Base-by-base conservation (phyloP, 139 green algal species). In the Pleodorina starrii region DNA sequence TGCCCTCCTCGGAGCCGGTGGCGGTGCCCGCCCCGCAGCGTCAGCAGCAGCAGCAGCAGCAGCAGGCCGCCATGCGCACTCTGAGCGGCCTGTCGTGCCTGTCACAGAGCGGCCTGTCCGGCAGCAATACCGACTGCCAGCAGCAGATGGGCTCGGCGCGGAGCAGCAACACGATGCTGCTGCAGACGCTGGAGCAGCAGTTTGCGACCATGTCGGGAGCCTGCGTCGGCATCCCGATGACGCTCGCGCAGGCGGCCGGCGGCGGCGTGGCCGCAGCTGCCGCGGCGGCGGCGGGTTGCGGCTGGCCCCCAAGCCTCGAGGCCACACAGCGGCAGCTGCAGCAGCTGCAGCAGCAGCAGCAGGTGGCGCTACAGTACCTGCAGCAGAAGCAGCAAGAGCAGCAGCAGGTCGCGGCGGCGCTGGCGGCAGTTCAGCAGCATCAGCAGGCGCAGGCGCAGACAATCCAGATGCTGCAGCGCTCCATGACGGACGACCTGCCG, bases 291-390 rank as follows among this genome's bases (percentile, higher is more conserved):
- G 74, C 46, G 29, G 74, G 23, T 27, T 9, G 27, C 5, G 36
- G 80, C 1, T 29, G 25, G 57, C 9, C n/a, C n/a, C n/a, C 57
- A 27, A 68, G 38, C 29, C 46, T 87, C 12, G 54, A 77, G 44
- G 6, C 46, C 3, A 25, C 78, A 16, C 78, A 85, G 54, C 36
- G 50, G 48, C 82, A 78, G 43, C 6, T 66, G 43, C 79, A 86
- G 81, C 81, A 54, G n/a, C 43, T 66, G 29, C 81, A 66, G 81
- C 42, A 59, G n/a, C 81, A 87, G 60, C 81, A 87, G 43, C 60
- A 59, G 14, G 79, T 38, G 2, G 79, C 79, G 50, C 50, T 83
- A 12, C 74, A 83, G 46, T n/a, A 32, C 12, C 72, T 80, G 43
- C 63, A 78, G 35, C 68, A 86, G 40, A 40, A 60, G 48, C 76